These are phyloP conservation scores for Thuidium tamariscinum DNA, from an alignment of 225 moss, liverwort and hornwort species.

Conservation along the genomic window DNA sequence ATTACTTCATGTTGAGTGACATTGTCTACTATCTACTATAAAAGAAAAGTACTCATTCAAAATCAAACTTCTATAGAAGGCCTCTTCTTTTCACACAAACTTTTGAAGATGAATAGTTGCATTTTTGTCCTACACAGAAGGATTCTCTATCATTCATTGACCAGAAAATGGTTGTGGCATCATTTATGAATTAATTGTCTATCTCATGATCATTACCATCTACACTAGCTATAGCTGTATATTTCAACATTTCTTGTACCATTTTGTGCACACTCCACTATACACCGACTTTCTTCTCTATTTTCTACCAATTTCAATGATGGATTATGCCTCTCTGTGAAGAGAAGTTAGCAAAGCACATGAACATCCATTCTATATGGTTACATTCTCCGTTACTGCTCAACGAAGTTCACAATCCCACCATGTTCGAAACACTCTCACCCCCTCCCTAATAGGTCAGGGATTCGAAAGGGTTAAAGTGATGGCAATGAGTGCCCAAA, in stretches of 20 bases:
- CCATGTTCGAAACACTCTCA: no score
- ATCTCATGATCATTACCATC: no score
- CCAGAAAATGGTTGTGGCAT: no score
- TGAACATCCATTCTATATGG: accelerated
- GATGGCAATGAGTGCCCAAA: not conserved
- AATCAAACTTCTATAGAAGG: no score
- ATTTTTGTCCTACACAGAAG: no score
- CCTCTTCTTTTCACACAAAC: no score
- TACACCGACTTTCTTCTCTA: not conserved
- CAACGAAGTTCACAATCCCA: not conserved
- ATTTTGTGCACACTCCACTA: accelerated
- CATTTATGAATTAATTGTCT: not conserved
- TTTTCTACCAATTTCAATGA: not conserved
- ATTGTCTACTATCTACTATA: no score
- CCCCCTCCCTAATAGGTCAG: not conserved
- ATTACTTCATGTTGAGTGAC: not conserved
- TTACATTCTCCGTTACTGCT: not conserved
- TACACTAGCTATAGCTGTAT: not conserved
- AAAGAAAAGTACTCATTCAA: no score
- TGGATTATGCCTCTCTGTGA: no score
- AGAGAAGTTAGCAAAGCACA: no score
- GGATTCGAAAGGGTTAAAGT: not conserved
- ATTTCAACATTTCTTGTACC: not conserved
- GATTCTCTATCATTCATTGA: no score
- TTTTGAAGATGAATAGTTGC: no score